Evolutionary conservation across 805 yeast species (phyloP), one percentile per base, ranked within the genome.

Genomic region (Clavispora carvajalis): DNA sequence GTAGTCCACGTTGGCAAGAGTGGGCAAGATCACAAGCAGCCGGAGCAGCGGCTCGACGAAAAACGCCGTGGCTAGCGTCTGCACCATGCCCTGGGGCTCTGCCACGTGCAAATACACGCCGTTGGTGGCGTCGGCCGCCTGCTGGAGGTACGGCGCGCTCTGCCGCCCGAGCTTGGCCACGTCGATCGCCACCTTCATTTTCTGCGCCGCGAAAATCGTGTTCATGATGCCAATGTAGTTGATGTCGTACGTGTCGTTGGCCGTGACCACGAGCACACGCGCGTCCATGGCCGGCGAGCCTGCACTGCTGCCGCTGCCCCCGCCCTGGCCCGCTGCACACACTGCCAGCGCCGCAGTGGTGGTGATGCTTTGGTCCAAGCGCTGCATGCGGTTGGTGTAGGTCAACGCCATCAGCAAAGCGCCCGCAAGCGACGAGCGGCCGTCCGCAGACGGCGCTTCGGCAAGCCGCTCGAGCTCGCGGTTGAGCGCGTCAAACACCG

Each of bases 211-310:
- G 64, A 93, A 93, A 22, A 93, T 91, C 44, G 93, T 76, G 61
- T 93, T 93, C 98, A 93, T 93, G 33, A 88, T 81, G 4, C 97
- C 85, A 33, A 91, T 86, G 59, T 93, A 95, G 43, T 86, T 87
- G 5, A 88, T 79, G 30, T 54, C 55, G 41, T 79, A 80, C 52
- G 87, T 89, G 46, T 80, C 87, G 48, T 82, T 79, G 19, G 88
- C 73, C 0, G 96, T 80, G 37, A 83, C 80, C 43, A 85, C 59
- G 33, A 73, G 54, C 6, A 69, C 58, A 29, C 75, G 58, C 7
- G 71, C 54, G 44, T 54, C 60, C 58, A 63, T 60, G 17, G 73
- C 43, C 12, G 53, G 43, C 1, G 46, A 36, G n/a, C 37, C 37
- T 1, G 40, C 52, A 3, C 21, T 3, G 24, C 40, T 37, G 15